phyloP scores from a whole-genome alignment of 108 stramenopile species.

The Skeletonema potamos region DNA sequence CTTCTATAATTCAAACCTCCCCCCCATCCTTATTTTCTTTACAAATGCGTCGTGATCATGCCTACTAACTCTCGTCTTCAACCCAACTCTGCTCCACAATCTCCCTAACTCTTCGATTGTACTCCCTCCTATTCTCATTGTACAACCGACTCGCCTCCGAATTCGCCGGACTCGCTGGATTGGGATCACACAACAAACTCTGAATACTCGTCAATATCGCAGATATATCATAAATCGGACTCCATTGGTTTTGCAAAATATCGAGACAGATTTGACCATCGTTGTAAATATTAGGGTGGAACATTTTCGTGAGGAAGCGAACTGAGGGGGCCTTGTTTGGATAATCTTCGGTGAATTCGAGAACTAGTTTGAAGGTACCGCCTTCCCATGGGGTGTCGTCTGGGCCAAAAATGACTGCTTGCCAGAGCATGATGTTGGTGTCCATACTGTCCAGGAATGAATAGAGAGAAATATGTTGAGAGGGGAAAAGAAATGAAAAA shows the following conservation, averaged over 20 bases:
- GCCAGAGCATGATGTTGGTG: slow-evolving; percentile 96
- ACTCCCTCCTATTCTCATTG: slow-evolving; percentile 97
- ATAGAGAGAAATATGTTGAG: background rate
- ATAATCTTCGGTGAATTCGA: slow-evolving; percentile 99
- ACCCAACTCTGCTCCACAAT: slow-evolving; percentile 98
- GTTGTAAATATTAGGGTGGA: slow-evolving; percentile 99
- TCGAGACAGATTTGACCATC: slow-evolving; percentile 98
- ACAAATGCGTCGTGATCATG: background rate
- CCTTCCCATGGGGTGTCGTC: slow-evolving; percentile 99
- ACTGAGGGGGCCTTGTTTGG: slow-evolving; percentile 99
- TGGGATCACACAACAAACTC: slow-evolving; percentile 98
- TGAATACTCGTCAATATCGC: slow-evolving; percentile 99
- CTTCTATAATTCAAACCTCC: background rate
- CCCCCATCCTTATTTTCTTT: background rate
- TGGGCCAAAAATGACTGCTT: slow-evolving; percentile 98
- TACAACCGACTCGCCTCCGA: slow-evolving; percentile 97
- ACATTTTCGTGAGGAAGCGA: slow-evolving; percentile 98
- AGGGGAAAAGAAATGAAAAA: background rate
- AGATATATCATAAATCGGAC: slow-evolving; percentile 99
- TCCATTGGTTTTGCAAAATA: slow-evolving; percentile 99
- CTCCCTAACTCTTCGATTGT: slow-evolving; percentile 97
- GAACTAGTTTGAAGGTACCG: slow-evolving; percentile 92
- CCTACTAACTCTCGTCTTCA: slow-evolving; percentile 47
- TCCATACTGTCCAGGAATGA: slow-evolving; percentile 61
- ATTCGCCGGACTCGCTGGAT: slow-evolving; percentile 97